These are phyloP conservation scores for Mortierella sp. DNA, from an alignment of 371 early-diverging fungal species.

Conservation along the genomic window DNA sequence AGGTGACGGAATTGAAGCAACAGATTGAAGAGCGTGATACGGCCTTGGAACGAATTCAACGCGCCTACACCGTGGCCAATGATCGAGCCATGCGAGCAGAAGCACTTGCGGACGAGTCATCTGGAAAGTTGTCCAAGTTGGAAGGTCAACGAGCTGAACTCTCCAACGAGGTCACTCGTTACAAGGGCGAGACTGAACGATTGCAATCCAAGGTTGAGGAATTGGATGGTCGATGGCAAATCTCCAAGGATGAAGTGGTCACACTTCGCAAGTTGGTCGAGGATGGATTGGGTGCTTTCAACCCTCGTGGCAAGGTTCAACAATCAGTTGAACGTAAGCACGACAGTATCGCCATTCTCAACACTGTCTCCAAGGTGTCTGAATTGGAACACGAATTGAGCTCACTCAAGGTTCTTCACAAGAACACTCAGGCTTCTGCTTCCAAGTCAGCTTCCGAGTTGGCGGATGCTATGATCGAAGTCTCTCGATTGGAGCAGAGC, in stretches of 20 bases:
- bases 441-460: slow-evolving; percentile 48
- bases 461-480: slow-evolving; percentile 63
- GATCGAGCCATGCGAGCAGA: slow-evolving; percentile 52
- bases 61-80: slow-evolving; percentile 44
- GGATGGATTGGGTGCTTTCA: slow-evolving; percentile 49
- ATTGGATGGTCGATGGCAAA: slow-evolving; percentile 29
- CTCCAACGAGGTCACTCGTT: slow-evolving; percentile 16
- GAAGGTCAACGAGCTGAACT: slow-evolving; percentile 21
- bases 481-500: slow-evolving; percentile 66
- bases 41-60: slow-evolving; percentile 44
- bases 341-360: slow-evolving; percentile 43
- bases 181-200: slow-evolving; percentile 30
- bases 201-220: slow-evolving; percentile 41
- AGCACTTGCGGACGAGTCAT: slow-evolving; percentile 25
- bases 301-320: slow-evolving; percentile 5
- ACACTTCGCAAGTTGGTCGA: slow-evolving; percentile 51
- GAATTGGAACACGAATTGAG: slow-evolving; percentile 60
- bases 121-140: slow-evolving; percentile 24
- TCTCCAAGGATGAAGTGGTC: slow-evolving; percentile 49
- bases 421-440: slow-evolving; percentile 25
- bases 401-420: slow-evolving; percentile 41
- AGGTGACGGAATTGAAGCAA: slow-evolving; percentile 33
- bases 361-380: slow-evolving; percentile 48
- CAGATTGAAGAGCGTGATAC: slow-evolving; percentile 47
- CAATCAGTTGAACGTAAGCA: slow-evolving; percentile 25